Base-by-base conservation (phyloP, 805 yeast genomes). In the Komagataella pseudopastoris region DNA sequence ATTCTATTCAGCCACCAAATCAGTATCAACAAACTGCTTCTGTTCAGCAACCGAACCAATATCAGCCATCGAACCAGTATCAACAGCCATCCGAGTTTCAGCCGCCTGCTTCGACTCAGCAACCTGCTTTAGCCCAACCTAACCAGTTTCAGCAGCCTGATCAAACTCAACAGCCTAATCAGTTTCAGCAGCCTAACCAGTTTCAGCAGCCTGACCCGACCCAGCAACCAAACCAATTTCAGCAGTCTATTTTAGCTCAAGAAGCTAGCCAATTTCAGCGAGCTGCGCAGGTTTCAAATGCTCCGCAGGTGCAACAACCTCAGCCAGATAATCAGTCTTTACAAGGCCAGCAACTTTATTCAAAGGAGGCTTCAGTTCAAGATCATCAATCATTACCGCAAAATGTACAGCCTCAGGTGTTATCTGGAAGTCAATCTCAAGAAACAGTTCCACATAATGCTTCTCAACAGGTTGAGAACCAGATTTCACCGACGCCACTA, bases 141-240 rank as follows among this genome's bases (percentile, higher is more conserved):
- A 44, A 22, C 18, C 56, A 12, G 51, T 49, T 24, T 20, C 54
- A 45, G 49, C 53, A 47, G 10, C 55, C 48, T 48, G 50, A 51
- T 52, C 6, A 55, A 6, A 8, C 12, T 24, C 36, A 24, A 10
- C 36, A 24, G 17, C 51, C 16, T 16, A 10, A 10, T 2, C 39
- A 49, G 39, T 7, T 4, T 23, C 49, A n/a, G 17, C 48, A 48
- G 43, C 46, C 23, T 17, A 24, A 23, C 6, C 17, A 45, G 12
- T 45, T 22, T 44, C 17, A 43, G 20, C 44, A 44, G 44, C 44
- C 48, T 30, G 16, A 16, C 24, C 51, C 47, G n/a, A 45, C 45
- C 18, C 49, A 50, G 18, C 49, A 44, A 18, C 47, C 23, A 44
- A 12, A 10, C 20, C 50, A 47, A 16, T 52, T 46, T 30, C 39